These are phyloP conservation scores for Hanseniaspora hatyaiensis DNA, from an alignment of 805 yeast species.

Conservation along the genomic window DNA sequence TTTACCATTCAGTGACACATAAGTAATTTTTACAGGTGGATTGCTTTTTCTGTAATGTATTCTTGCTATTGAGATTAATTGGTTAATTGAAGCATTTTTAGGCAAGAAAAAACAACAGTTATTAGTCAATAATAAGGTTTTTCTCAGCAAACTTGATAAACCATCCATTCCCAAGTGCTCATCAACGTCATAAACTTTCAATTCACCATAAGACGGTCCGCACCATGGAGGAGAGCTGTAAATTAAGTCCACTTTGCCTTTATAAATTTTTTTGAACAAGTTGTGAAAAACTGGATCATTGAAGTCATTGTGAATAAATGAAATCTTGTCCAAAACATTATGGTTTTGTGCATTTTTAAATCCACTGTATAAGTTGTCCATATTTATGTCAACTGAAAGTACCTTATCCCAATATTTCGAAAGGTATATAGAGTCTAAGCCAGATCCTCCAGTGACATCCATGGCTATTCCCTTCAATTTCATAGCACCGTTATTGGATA, in stretches of 20 bases:
- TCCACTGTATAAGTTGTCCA: conserved; percentile 54
- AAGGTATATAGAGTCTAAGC: conserved; percentile 73
- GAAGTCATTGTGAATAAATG: conserved; percentile 41
- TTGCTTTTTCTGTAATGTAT: conserved; percentile 34
- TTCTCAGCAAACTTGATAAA: conserved; percentile 35
- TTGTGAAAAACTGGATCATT: conserved; percentile 21
- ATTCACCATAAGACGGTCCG: conserved; percentile 48
- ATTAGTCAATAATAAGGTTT: conserved; percentile 32
- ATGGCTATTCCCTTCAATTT: conserved; percentile 30
- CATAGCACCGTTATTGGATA: conserved; percentile 34
- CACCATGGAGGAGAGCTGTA: conserved; percentile 89
- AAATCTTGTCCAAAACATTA: conserved; percentile 41
- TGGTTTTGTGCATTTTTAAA: conserved; percentile 56
- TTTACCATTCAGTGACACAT: conserved; percentile 33
- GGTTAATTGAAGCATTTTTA: conserved; percentile 43
- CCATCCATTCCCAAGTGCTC: conserved; percentile 36
- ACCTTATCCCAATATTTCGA: conserved; percentile 46
- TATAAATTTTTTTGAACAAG: conserved; percentile 20
- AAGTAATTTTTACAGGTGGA: conserved; percentile 38
- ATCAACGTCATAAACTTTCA: conserved; percentile 38
- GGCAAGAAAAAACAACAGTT: conserved; percentile 56
- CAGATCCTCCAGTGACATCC: conserved; percentile 80
- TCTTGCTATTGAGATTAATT: conserved; percentile 38
- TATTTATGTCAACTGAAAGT: conserved; percentile 52
- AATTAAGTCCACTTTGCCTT: conserved; percentile 25